A percentile compares a stretch with the other conserved stretches of the same genome.
Evolutionary conservation across 1,284 basidiomycete genomes (phyloP).

Genomic region (Coniferiporia sulphurascens): DNA sequence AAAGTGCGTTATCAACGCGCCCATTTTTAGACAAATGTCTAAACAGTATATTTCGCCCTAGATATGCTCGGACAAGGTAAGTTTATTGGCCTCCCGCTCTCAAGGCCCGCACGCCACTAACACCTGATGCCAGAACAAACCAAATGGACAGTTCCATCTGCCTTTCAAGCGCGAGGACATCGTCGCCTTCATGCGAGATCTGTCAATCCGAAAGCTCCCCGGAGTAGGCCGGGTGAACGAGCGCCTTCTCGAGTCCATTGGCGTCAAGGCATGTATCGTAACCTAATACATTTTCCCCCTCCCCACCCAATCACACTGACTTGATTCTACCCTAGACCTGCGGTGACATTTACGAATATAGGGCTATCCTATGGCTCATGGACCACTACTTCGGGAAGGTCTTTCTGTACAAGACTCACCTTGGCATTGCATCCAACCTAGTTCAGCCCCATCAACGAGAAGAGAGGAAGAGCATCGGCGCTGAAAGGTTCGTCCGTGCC

Average conservation of each 20-base stretch:
- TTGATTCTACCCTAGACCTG: conserved; percentile 54
- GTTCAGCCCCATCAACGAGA: conserved; percentile 73
- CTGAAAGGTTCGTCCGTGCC: conserved; percentile 59
- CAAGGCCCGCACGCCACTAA: conserved; percentile 1
- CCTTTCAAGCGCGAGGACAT: conserved; percentile 63
- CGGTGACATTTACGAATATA: conserved; percentile 76
- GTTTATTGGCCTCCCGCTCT: conserved; percentile 5
- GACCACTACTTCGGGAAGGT: conserved; percentile 79
- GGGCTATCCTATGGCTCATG: conserved; percentile 71
- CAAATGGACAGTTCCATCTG: conserved; percentile 85
- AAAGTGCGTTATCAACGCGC: conserved; percentile 48
- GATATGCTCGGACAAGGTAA: conserved; percentile 89
- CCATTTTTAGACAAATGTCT: neutral
- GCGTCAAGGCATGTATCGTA: conserved; percentile 58
- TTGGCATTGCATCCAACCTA: conserved; percentile 81
- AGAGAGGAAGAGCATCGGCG: conserved; percentile 85
- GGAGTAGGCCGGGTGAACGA: conserved; percentile 88
- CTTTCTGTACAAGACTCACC: conserved; percentile 70
- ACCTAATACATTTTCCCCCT: neutral
- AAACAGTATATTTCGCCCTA: conserved; percentile 28
- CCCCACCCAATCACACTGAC: neutral
- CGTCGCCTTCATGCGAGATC: conserved; percentile 65
- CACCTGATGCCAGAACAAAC: conserved; percentile 72
- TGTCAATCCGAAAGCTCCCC: conserved; percentile 80
- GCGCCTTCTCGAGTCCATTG: conserved; percentile 78